Evolutionary conservation across 164 flowering plant genomes (phyloP), one percentile per base, ranked within the genome.

Genomic region (Liriodendron chinense): DNA sequence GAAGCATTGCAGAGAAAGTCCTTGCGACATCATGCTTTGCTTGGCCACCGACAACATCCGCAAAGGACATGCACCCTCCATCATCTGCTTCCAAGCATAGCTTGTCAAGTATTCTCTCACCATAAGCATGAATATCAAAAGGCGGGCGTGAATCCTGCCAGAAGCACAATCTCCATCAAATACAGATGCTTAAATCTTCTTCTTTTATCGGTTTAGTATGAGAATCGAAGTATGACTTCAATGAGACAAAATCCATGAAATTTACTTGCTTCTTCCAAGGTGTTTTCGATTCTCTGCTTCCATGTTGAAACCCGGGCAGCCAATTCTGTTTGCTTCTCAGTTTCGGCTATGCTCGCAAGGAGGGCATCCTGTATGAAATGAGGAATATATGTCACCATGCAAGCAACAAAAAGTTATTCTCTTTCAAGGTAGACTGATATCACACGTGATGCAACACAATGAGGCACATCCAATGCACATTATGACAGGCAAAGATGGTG

Each of bases 271-370:
- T 91, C 97, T 74, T 91, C 89, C 88, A 96, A 82, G 65, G 84
- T 85, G 64, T 84, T 86, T 80, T 96, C 99, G 74, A 92, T 96
- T 81, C 90, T 87, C 72, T 96, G 98, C 83, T 94, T 94, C 99
- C 99, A 96, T n/a, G 96, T 83, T 25, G 95, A 86, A 73, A 96
- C 98, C 67, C 96, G 88, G 68, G 93, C 83, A 76, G 98, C 98
- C 85, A 96, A 72, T 83, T 89, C 98, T 24, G 88, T 88, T 80
- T 96, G 98, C 74, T 85, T 90, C 86, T 94, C 97, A 66, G 84
- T 83, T 84, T 92, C 97, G 79, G 92, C 90, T 74, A 94, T 88
- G 74, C 83, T 94, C 65, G 93, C 91, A 80, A 94, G 96, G 28
- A 96, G 92, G 71, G 94, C 86, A 85, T 96, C 97, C 99, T 96